phyloP scores from a whole-genome alignment of 1,139 yeast species.

The Spathaspora sp. region DNA sequence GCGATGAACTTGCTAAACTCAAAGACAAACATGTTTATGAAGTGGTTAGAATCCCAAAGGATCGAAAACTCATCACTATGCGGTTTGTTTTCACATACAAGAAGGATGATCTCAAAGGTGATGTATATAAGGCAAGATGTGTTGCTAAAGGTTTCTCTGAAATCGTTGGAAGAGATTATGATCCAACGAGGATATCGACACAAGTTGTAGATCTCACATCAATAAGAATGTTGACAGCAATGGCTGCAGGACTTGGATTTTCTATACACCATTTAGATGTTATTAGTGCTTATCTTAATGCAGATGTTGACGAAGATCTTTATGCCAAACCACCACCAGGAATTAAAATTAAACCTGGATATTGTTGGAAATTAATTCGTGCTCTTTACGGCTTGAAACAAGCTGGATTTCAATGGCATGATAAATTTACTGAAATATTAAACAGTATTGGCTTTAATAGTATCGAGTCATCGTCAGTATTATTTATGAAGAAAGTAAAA shows the following conservation, averaged over 20 bases:
- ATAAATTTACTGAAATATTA: conserved; percentile 1
- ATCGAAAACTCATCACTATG: neutral
- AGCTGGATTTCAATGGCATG: conserved; percentile 6
- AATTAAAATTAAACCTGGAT: neutral
- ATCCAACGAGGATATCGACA: neutral
- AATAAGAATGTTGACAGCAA: neutral
- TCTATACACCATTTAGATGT: neutral
- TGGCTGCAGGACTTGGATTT: neutral
- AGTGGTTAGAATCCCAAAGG: neutral
- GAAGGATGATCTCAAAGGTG: neutral
- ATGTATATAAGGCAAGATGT: neutral
- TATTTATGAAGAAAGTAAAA: neutral
- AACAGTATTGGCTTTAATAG: neutral
- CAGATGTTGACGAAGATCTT: neutral
- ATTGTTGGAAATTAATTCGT: conserved; percentile 6
- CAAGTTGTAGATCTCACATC: neutral
- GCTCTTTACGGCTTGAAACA: conserved; percentile 10
- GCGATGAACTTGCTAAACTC: neutral
- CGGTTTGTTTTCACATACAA: neutral
- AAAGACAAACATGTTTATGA: neutral
- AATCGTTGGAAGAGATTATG: neutral
- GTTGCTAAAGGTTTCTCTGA: neutral
- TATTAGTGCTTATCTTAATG: neutral
- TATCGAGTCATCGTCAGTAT: neutral
- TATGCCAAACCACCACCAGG: conserved; percentile 4